A percentile compares a stretch with the other conserved stretches of the same genome.
Evolutionary conservation across 1,139 yeast genomes (phyloP).

Genomic region (Suhomyces bokatorum): DNA sequence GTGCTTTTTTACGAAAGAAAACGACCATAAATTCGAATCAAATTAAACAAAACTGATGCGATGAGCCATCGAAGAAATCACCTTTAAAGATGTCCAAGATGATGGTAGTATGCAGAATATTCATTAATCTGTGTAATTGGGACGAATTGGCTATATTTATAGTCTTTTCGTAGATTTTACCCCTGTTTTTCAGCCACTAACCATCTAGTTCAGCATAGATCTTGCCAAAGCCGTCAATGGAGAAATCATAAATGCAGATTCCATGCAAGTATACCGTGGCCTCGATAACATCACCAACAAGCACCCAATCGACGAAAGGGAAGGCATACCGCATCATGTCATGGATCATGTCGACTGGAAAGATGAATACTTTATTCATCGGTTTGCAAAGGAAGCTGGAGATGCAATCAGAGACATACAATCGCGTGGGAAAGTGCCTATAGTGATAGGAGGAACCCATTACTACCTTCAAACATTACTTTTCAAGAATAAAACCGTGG

Average conservation of each 20-base stretch:
- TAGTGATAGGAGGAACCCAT: slow-evolving; percentile 94
- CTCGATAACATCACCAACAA: slow-evolving; percentile 84
- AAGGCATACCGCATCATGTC: slow-evolving; percentile 78
- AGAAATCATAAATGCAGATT: slow-evolving; percentile 92
- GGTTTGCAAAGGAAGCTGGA: slow-evolving; percentile 73
- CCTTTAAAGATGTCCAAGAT: too few relatives aligned
- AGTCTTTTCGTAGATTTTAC: background rate
- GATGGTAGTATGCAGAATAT: too few relatives aligned
- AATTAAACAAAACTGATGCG: background rate
- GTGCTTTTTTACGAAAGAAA: slow-evolving; percentile 17
- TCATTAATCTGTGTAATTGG: too few relatives aligned
- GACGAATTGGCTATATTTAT: too few relatives aligned
- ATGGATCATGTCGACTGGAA: slow-evolving; percentile 82
- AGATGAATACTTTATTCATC: slow-evolving; percentile 80
- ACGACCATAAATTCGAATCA: background rate
- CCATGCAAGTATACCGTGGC: slow-evolving; percentile 88
- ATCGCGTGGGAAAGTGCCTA: slow-evolving; percentile 70
- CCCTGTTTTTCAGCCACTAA: slow-evolving; percentile 4
- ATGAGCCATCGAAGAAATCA: background rate
- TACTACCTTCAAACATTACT: slow-evolving; percentile 81
- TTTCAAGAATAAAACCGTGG: slow-evolving; percentile 64
- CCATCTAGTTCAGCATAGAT: slow-evolving; percentile 61
- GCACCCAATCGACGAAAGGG: slow-evolving; percentile 78
- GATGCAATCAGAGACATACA: slow-evolving; percentile 63
- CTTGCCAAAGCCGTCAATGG: slow-evolving; percentile 78